Evolutionary conservation across 805 yeast genomes (phyloP).

Genomic region (Zygosaccharomyces lentus): DNA sequence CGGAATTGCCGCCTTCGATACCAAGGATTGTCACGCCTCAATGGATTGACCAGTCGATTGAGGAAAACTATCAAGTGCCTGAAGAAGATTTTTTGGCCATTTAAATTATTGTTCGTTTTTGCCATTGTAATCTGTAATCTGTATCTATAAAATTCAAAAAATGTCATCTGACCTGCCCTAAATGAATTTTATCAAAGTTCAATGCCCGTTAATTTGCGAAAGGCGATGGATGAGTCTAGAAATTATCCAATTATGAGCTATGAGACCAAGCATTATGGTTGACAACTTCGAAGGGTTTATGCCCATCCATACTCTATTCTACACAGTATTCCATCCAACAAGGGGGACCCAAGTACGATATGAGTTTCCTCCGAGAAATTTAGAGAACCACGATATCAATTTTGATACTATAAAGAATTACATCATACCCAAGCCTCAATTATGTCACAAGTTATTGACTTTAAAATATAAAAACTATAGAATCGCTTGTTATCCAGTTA

Average conservation of each 20-base stretch:
- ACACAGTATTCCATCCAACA: slow-evolving; percentile 89
- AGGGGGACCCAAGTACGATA: slow-evolving; percentile 90
- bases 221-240: not conserved
- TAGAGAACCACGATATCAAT: slow-evolving; percentile 45
- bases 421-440: slow-evolving; percentile 87
- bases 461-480: slow-evolving; percentile 65
- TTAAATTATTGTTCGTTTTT: not conserved
- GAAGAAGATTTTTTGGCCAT: slow-evolving; percentile 30
- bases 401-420: slow-evolving; percentile 87
- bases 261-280: slow-evolving; percentile 15
- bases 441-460: slow-evolving; percentile 78
- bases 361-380: slow-evolving; percentile 75
- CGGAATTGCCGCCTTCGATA: slow-evolving; percentile 18
- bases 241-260: not conserved
- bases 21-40: slow-evolving; percentile 35
- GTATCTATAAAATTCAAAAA: not conserved
- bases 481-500: slow-evolving; percentile 85
- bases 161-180: not conserved
- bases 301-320: slow-evolving; percentile 85
- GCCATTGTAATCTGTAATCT: too few species aligned
- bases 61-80: slow-evolving; percentile 30
- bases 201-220: not conserved
- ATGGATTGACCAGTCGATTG: slow-evolving; percentile 39
- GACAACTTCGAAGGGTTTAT: slow-evolving; percentile 58
- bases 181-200: not conserved